These are phyloP conservation scores for Arctium minus DNA, from an alignment of 129 eudicot species.

Conservation along the genomic window DNA sequence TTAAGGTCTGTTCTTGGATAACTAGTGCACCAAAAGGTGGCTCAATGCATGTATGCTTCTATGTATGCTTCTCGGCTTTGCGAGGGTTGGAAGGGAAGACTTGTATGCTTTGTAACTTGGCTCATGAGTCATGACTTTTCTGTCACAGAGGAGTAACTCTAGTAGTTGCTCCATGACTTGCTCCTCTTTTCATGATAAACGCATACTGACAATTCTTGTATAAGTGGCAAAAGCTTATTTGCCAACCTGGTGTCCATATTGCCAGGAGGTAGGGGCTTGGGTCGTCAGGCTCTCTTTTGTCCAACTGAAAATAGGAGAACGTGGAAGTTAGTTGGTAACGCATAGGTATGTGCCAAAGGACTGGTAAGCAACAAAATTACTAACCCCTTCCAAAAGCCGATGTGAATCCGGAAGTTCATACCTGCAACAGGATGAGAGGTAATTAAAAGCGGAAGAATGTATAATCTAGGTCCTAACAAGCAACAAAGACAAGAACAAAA, in stretches of 20 bases:
- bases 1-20: background rate
- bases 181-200: background rate
- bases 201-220: background rate
- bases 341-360: background rate
- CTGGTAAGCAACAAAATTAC: slow-evolving; percentile 15
- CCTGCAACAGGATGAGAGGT: slow-evolving; percentile 40
- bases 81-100: background rate
- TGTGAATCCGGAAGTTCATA: slow-evolving; percentile 94
- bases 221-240: background rate
- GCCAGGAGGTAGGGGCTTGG: slow-evolving; percentile 89
- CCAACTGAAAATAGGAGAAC: slow-evolving; percentile 45
- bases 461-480: background rate
- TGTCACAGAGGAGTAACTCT: background rate
- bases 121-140: background rate
- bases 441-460: slow-evolving; percentile 4
- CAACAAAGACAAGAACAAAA: no score
- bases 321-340: background rate
- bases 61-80: background rate
- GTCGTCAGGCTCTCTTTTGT: slow-evolving; percentile 75
- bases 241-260: slow-evolving; percentile 92
- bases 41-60: background rate
- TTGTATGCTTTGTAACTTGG: background rate
- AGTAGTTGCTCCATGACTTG: background rate
- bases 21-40: background rate
- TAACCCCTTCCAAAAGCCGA: slow-evolving; percentile 73